Evolutionary conservation across 352 stramenopile species (phyloP).

Genomic region (Peronosclerospora sorghi): DNA sequence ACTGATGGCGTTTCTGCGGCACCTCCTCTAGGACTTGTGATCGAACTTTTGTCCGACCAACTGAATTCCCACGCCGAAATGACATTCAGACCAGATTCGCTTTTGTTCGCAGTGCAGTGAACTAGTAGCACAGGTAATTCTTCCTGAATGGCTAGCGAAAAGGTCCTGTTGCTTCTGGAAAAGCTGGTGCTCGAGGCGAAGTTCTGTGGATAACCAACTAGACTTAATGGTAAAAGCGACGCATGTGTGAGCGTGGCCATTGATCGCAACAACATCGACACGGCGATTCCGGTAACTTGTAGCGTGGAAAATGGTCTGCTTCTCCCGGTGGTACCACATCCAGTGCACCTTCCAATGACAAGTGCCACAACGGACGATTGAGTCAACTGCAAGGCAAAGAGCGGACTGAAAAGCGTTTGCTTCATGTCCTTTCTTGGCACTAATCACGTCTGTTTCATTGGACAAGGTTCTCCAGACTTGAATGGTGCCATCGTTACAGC

Average conservation of each 20-base stretch:
- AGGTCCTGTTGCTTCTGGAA: constrained; percentile 30
- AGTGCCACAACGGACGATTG: constrained; percentile 37
- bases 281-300: constrained; percentile 45
- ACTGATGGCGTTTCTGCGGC: constrained; percentile 15
- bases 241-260: constrained; percentile 16
- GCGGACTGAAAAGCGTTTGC: constrained; percentile 15
- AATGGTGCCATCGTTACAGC: constrained; percentile 51
- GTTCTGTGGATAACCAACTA: constrained; percentile 10
- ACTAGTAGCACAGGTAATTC: constrained; percentile 30
- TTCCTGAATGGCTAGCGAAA: constrained; percentile 34
- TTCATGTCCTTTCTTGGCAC: constrained; percentile 11
- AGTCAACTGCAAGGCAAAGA: constrained; percentile 24
- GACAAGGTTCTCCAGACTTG: constrained; percentile 51
- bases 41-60: constrained; percentile 4
- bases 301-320: constrained; percentile 24
- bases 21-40: constrained; percentile 19
- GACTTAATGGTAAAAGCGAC: constrained; percentile 19
- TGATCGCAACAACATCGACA: constrained; percentile 43
- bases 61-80: constrained; percentile 19
- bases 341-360: constrained; percentile 21
- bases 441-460: constrained; percentile 26
- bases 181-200: constrained; percentile 40
- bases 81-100: constrained; percentile 10
- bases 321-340: constrained; percentile 7
- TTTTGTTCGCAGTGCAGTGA: constrained; percentile 28